These are phyloP conservation scores for Niveomyces coronatus DNA, from an alignment of 2,329 filamentous ascomycete species.

Conservation along the genomic window DNA sequence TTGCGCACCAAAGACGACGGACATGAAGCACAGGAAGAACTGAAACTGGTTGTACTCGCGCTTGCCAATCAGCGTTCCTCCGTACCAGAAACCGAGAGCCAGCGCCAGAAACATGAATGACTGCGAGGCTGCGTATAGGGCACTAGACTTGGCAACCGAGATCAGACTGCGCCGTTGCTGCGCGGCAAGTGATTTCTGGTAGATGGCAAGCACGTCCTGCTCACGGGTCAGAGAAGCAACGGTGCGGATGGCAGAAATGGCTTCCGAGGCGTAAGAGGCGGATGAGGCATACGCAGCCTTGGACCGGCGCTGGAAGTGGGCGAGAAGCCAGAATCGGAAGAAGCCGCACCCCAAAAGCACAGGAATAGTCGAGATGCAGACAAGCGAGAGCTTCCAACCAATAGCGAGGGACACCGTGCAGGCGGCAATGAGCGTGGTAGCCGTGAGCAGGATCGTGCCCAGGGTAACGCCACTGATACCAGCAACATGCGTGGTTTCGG, in stretches of 20 bases:
- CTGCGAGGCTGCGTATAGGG: slow-evolving; percentile 76
- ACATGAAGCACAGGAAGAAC: slow-evolving; percentile 85
- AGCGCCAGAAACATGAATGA: slow-evolving; percentile 75
- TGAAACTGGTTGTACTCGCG: slow-evolving; percentile 68
- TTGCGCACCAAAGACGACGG: slow-evolving; percentile 85
- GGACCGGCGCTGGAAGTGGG: slow-evolving; percentile 66
- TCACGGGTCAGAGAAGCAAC: slow-evolving; percentile 87
- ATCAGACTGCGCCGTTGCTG: slow-evolving; percentile 60
- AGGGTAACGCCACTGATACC: slow-evolving; percentile 82
- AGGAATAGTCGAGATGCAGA: slow-evolving; percentile 70
- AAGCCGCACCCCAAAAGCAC: slow-evolving; percentile 73
- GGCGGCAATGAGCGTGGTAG: slow-evolving; percentile 68
- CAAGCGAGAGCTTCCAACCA: slow-evolving; percentile 80
- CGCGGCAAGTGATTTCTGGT: slow-evolving; percentile 52
- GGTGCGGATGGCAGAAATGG: slow-evolving; percentile 86
- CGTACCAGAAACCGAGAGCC: slow-evolving; percentile 89
- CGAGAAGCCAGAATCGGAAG: slow-evolving; percentile 75
- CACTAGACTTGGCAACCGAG: slow-evolving; percentile 66
- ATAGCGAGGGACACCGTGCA: slow-evolving; percentile 61
- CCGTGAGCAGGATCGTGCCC: slow-evolving; percentile 72
- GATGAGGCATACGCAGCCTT: slow-evolving; percentile 72
- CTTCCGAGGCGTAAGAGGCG: slow-evolving; percentile 84
- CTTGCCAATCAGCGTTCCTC: slow-evolving; percentile 62
- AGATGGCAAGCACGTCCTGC: slow-evolving; percentile 63
- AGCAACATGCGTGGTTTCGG: slow-evolving; percentile 79